Evolutionary conservation across 768 basidiomycete species (phyloP).

Genomic region (Tephrocybe sp.): DNA sequence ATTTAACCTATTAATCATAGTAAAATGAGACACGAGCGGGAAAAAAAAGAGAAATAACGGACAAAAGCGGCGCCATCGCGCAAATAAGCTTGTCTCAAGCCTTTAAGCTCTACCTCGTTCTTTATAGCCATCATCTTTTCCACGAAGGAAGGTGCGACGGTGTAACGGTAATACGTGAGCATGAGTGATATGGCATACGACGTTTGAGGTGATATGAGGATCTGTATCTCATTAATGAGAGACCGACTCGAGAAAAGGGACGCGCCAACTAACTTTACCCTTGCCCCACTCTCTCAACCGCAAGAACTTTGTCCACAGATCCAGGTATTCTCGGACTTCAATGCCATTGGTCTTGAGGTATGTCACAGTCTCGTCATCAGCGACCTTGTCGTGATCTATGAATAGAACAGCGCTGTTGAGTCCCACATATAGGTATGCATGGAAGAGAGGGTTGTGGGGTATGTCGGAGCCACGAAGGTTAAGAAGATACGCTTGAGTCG

Average conservation of each 20-base stretch:
- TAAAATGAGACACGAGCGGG: constrained; percentile 10
- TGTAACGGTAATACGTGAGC: constrained; percentile 81
- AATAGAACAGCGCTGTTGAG: constrained; percentile 68
- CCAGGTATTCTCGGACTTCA: constrained; percentile 66
- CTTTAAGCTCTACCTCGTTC: constrained; percentile 83
- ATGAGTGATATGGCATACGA: constrained; percentile 85
- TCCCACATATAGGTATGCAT: constrained; percentile 79
- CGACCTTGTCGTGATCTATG: constrained; percentile 69
- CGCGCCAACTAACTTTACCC: constrained; percentile 55
- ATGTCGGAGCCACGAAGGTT: constrained; percentile 91
- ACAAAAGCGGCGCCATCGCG: constrained; percentile 88
- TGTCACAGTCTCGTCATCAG: constrained; percentile 56
- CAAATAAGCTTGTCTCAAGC: constrained; percentile 80
- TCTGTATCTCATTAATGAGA: constrained; percentile 28
- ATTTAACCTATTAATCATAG: constrained; percentile 50
- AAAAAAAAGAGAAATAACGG: constrained; percentile 31
- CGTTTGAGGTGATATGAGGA: constrained; percentile 71
- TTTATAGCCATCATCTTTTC: constrained; percentile 86
- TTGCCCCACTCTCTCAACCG: constrained; percentile 74
- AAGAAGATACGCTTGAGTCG: constrained; percentile 69
- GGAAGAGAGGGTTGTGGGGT: constrained; percentile 91
- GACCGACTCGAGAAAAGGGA: constrained; percentile 7
- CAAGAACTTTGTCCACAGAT: constrained; percentile 79
- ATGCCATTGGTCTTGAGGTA: constrained; percentile 63
- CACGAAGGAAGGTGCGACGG: constrained; percentile 66